Base-by-base conservation (phyloP, 345 rosid genomes). In the Leavenworthia alabamica region DNA sequence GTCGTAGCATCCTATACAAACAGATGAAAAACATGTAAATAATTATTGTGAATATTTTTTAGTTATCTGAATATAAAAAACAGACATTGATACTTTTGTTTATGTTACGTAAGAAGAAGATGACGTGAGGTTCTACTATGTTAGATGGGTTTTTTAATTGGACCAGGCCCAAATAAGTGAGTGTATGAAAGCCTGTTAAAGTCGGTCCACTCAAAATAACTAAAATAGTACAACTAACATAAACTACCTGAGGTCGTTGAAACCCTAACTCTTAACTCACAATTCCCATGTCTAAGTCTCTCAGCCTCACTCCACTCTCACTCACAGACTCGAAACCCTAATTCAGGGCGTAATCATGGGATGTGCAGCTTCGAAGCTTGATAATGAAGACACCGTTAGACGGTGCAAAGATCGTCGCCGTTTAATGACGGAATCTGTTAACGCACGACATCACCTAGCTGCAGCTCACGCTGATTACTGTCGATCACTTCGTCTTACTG, bases 321-420 rank as follows among this genome's bases (percentile, higher is more conserved):
- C n/a, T n/a, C n/a, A n/a, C n/a, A n/a, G n/a, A n/a, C n/a, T n/a
- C n/a, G n/a, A n/a, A n/a, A n/a, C n/a, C n/a, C n/a, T n/a, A n/a
- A n/a, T n/a, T n/a, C n/a, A n/a, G n/a, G n/a, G n/a, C n/a, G n/a
- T n/a, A n/a, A n/a, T n/a, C 10, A 92, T 89, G 98, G 97, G 98
- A 19, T 92, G 98, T 62, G 47, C 98, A 23, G 91, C 89, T 12
- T 92, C 97, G 2, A 89, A 87, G 69, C 88, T 92, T 7, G 98
- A 85, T 68, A 87, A 87, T 72, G 98, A 92, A 73, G 98, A 92
- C 60, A 79, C 84, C 0, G 98, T 92, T 4, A 73, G 96, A 65
- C 86, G 89, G 27, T 89, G 95, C 83, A 92, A 92, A 68, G 94
- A 85, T 19, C 89, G 98, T 16, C 93, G 96, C 60, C 97, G 94